These are phyloP conservation scores for Mollisia scopiformis DNA, from an alignment of 2,329 filamentous ascomycete genomes.

Conservation along the genomic window DNA sequence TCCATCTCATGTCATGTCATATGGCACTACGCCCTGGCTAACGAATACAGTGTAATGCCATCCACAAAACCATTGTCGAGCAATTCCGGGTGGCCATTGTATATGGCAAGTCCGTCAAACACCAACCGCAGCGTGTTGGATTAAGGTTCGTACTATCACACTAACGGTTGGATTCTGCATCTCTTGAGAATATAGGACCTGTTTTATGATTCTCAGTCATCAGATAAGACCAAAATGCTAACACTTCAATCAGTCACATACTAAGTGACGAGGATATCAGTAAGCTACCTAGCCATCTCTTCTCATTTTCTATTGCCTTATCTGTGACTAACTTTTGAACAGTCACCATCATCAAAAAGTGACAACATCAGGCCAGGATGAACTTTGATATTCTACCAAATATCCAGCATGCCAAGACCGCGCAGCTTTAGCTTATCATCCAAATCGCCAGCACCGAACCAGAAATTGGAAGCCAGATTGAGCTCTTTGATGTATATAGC, in stretches of 20 bases:
- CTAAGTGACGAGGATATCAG: slow-evolving; percentile 94
- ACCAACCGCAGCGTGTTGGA: slow-evolving; percentile 95
- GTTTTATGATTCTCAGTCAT: not conserved
- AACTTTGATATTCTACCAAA: not conserved
- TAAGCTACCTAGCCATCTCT: slow-evolving; percentile 20
- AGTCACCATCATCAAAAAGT: slow-evolving; percentile 74
- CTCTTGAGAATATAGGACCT: not conserved
- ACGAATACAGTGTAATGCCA: slow-evolving; percentile 81
- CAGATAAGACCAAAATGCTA: not conserved
- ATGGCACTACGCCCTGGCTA: slow-evolving; percentile 17
- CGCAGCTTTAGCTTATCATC: not conserved
- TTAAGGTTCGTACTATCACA: slow-evolving; percentile 48
- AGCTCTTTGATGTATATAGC: slow-evolving; percentile 15
- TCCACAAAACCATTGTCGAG: slow-evolving; percentile 94
- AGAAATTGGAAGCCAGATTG: slow-evolving; percentile 1
- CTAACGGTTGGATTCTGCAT: not conserved
- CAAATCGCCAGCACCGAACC: not conserved
- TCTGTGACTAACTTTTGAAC: slow-evolving; percentile 21
- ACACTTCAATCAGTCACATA: slow-evolving; percentile 48
- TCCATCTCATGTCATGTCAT: not conserved
- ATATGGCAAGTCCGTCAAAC: slow-evolving; percentile 97
- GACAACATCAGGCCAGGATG: slow-evolving; percentile 3
- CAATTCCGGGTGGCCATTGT: slow-evolving; percentile 96
- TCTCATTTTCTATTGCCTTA: not conserved
- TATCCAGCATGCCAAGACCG: slow-evolving; percentile 14